Evolutionary conservation across 192 early-diverging fungal genomes (phyloP), one percentile per base, ranked within the genome.

Genomic region (Rhizophagus clarus): DNA sequence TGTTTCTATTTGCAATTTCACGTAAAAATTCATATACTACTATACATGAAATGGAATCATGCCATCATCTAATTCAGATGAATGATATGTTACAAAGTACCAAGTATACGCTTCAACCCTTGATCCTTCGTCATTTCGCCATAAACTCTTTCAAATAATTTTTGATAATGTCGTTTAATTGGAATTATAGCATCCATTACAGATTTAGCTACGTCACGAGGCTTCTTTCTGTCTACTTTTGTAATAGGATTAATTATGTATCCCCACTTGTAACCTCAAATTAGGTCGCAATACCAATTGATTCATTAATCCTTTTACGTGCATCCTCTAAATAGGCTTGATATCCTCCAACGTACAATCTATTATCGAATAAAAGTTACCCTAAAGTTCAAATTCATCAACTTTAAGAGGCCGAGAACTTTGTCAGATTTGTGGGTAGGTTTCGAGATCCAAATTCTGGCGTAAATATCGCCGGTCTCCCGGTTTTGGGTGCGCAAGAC

Each of bases 21-120:
- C 86, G 86, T 12, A 90, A 49, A 22, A 82, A 51, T n/a, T 87
- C 82, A 45, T 87, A 63, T 9, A 88, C 69, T 12, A 83, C 56
- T 88, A n/a, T n/a, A n/a, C 89, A 90, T 17, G 87, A 64, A 90
- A 90, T 42, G 79, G 83, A 83, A 75, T 61, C 64, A 75, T 82
- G 22, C 85, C 82, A 22, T 77, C 77, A 20, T 49, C 70, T 17
- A 78, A 40, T 69, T 88, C 86, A n/a, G 32, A 32, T 1, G 83
- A 70, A 71, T 89, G 86, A 80, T 94, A 94, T 4, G 90, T 90
- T 17, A 88, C 93, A 47, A 90, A 88, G 69, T 94, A 93, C 93
- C 93, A 94, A 0, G 93, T 90, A 8, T 83, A 87, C n/a, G n/a
- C n/a, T n/a, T n/a, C n/a, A 12, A 77, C 51, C 45, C 80, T 82